These are phyloP conservation scores for Tremella mesenterica DNA, from an alignment of 768 basidiomycete genomes.

Conservation along the genomic window DNA sequence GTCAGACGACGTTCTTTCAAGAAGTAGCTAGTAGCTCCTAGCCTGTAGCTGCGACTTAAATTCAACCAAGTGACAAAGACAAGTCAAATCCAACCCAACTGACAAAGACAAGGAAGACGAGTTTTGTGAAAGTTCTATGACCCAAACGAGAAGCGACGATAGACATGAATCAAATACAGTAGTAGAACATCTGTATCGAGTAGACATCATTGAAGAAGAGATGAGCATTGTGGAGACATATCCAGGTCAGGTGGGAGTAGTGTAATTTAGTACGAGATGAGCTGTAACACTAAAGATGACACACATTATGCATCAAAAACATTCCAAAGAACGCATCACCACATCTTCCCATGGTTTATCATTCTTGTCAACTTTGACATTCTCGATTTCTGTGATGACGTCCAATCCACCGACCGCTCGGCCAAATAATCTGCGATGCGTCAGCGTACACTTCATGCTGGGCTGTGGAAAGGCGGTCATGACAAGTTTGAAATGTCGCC, in stretches of 20 bases:
- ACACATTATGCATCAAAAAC: background rate
- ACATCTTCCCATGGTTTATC: slow-evolving; percentile 74
- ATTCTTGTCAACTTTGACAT: slow-evolving; percentile 45
- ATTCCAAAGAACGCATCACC: background rate
- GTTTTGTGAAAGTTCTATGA: too few species aligned
- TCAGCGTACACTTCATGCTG: too few species aligned
- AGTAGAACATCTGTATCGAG: too few species aligned
- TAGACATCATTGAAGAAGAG: too few species aligned
- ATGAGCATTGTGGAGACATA: background rate
- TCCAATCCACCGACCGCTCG: slow-evolving; percentile 78
- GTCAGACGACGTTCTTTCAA: too few species aligned
- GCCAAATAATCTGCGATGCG: slow-evolving; percentile 85
- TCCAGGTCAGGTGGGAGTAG: background rate
- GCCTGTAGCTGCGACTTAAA: too few species aligned
- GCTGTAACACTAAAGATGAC: background rate
- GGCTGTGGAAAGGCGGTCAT: background rate
- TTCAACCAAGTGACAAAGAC: too few species aligned
- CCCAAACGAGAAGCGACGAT: too few species aligned
- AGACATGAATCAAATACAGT: too few species aligned
- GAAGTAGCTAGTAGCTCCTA: too few species aligned
- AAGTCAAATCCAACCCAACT: too few species aligned
- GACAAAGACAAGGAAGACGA: too few species aligned
- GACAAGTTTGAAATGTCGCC: background rate
- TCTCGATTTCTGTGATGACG: slow-evolving; percentile 78
- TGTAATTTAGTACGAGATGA: background rate